Conservation (phyloP, 495 filamentous ascomycete species). For the Penicillium silybi region DNA sequence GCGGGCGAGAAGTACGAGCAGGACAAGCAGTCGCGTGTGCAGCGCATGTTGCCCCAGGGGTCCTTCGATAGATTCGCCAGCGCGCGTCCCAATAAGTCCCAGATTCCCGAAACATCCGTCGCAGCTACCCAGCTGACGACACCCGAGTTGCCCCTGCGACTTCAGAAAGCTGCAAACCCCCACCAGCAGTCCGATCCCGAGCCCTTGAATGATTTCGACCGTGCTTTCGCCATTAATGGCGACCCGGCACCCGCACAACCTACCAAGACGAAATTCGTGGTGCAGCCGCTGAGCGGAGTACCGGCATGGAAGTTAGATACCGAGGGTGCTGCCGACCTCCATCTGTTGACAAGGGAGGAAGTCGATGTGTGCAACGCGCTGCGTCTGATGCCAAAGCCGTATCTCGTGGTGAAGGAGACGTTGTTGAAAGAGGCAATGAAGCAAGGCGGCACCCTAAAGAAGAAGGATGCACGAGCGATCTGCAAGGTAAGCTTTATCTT, state of each 20-base stretch:
- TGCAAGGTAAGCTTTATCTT: slow-evolving; percentile 48
- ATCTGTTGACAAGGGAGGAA: slow-evolving; percentile 83
- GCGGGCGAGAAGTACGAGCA: slow-evolving; percentile 91
- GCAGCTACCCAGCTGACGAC: slow-evolving; percentile 69
- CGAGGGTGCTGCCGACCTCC: slow-evolving; percentile 74
- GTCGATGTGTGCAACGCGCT: slow-evolving; percentile 77
- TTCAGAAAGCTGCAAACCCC: slow-evolving; percentile 40
- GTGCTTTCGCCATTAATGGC: slow-evolving; percentile 40
- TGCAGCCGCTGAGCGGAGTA: slow-evolving; percentile 50
- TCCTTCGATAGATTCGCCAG: slow-evolving; percentile 77
- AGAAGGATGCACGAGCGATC: slow-evolving; percentile 76
- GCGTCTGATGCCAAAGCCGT: slow-evolving; percentile 86
- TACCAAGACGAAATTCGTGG: slow-evolving; percentile 43
- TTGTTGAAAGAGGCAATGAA: slow-evolving; percentile 85
- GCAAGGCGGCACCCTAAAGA: slow-evolving; percentile 80
- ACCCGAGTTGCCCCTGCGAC: slow-evolving; percentile 66
- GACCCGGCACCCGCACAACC: slow-evolving; percentile 41
- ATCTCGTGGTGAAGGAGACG: slow-evolving; percentile 87
- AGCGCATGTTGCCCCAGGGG: slow-evolving; percentile 65
- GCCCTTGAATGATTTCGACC: slow-evolving; percentile 41
- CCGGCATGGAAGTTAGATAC: slow-evolving; percentile 65
- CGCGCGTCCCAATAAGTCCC: slow-evolving; percentile 45
- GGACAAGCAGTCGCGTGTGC: slow-evolving; percentile 76
- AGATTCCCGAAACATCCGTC: slow-evolving; percentile 65
- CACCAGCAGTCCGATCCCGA: slow-evolving; percentile 30